Base-by-base conservation (phyloP, 768 basidiomycete species). In the Tephrocybe sp. region DNA sequence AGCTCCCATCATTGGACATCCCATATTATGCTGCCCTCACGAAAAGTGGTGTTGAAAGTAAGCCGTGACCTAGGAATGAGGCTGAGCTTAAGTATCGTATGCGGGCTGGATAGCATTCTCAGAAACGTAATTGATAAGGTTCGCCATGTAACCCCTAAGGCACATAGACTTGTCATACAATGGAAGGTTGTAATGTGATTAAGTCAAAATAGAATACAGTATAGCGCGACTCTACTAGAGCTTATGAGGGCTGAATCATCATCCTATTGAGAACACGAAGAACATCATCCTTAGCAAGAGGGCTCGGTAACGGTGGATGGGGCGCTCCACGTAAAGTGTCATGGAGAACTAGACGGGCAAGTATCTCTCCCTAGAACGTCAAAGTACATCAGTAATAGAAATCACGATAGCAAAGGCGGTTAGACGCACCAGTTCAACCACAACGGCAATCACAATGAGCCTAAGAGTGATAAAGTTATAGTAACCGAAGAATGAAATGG, bases 401-500 rank as follows among this genome's bases (percentile, higher is more conserved):
- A 30, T 51, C 14, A n/a, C 17, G 48, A 48, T 45, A 34, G 9
- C 17, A 30, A 20, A 2, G 9, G 28, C 28, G 11, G 11, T 11
- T 45, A 14, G n/a, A 75, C 82, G 26, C 60, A 88, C 91, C 54
- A 88, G 66, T 70, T 93, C 93, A 9, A 96, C 93, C n/a, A 96
- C 66, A 64, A 88, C 88, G 18, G 93, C 93, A 1, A 86, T 85
- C 18, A 93, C 85, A 60, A 97, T 97, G 23, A 97, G 74, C 90
- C 91, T 93, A 51, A 58, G 58, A 48, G 63, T 3, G 25, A 42
- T 64, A 1, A 62, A 37, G 64, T 61, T 23, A 56, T 11, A 58
- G 44, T 60, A 48, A 50, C 55, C 23, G 45, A 51, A 41, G 37
- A 6, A 39, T 61, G 44, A 20, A 55, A 57, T n/a, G 54, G 32